Conservation (phyloP, 345 rosid genomes). For the Brassica rapa region DNA sequence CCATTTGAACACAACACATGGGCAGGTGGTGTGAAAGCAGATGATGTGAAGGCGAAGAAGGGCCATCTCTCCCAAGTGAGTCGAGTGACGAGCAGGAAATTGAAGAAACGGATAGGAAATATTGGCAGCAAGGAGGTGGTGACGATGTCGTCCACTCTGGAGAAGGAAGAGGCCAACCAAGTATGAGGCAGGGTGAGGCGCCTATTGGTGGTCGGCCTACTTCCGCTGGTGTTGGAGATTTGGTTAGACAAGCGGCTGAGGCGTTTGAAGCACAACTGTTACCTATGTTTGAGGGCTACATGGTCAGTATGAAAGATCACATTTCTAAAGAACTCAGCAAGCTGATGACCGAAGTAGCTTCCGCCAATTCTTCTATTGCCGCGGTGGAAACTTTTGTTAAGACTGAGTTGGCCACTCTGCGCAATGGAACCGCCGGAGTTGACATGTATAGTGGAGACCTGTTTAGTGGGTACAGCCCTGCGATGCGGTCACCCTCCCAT, state of each 20-base stretch:
- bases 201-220: not conserved
- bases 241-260: no score
- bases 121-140: no score
- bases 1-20: not conserved
- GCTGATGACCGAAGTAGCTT: no score
- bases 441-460: not conserved
- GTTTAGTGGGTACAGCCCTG: no score
- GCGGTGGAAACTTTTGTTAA: not conserved
- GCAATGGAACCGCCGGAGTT: not conserved
- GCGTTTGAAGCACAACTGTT: no score
- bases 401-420: not conserved
- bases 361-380: no score
- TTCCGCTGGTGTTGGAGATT: no score
- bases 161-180: not conserved
- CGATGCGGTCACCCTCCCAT: no score
- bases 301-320: no score
- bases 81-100: no score
- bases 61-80: not conserved
- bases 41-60: not conserved
- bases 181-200: not conserved
- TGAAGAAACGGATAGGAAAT: not conserved
- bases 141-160: not conserved
- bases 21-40: not conserved
- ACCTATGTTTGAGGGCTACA: no score
- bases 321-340: no score